A percentile compares a stretch with the other conserved stretches of the same genome.
phyloP scores from a whole-genome alignment of 306 rosid species.

The Cyclanthera cordifolia region DNA sequence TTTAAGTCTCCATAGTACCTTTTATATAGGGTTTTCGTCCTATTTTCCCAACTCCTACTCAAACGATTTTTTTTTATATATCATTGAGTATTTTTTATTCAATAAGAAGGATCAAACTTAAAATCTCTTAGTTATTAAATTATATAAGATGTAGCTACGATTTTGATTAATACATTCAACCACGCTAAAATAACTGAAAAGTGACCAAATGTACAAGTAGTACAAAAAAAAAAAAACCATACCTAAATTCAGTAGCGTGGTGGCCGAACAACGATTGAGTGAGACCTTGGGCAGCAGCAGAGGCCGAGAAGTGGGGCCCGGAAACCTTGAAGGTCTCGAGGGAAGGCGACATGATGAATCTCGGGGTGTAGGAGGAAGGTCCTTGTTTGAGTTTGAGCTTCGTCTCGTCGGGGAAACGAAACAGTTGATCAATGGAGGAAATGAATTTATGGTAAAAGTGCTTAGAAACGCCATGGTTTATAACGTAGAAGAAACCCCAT shows the following conservation, averaged over 20 bases:
- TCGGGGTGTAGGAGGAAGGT: slow-evolving; percentile 53
- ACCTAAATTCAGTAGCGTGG: slow-evolving; percentile 43
- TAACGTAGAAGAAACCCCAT: slow-evolving; percentile 69
- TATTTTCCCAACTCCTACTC: too few relatives aligned
- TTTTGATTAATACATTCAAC: too few relatives aligned
- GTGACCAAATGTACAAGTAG: too few relatives aligned
- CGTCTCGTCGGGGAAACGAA: slow-evolving; percentile 33
- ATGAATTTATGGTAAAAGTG: slow-evolving; percentile 36
- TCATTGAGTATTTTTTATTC: too few relatives aligned
- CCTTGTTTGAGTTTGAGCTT: slow-evolving; percentile 37
- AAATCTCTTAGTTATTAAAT: too few relatives aligned
- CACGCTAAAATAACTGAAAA: too few relatives aligned
- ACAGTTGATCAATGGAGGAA: slow-evolving; percentile 24
- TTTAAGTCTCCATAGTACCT: too few relatives aligned
- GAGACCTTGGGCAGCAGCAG: slow-evolving; percentile 40
- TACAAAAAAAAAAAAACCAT: too few relatives aligned
- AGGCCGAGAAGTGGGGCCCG: slow-evolving; percentile 53
- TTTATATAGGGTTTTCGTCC: too few relatives aligned
- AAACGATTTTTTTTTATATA: too few relatives aligned
- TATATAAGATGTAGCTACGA: too few relatives aligned
- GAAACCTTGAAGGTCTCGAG: slow-evolving; percentile 54
- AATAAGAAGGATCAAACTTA: too few relatives aligned
- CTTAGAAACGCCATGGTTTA: slow-evolving; percentile 59
- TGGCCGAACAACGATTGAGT: slow-evolving; percentile 30
- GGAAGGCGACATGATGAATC: slow-evolving; percentile 62